Evolutionary conservation across 176 grass and related monocot genomes (phyloP).

Genomic region (Dactylis glomerata): DNA sequence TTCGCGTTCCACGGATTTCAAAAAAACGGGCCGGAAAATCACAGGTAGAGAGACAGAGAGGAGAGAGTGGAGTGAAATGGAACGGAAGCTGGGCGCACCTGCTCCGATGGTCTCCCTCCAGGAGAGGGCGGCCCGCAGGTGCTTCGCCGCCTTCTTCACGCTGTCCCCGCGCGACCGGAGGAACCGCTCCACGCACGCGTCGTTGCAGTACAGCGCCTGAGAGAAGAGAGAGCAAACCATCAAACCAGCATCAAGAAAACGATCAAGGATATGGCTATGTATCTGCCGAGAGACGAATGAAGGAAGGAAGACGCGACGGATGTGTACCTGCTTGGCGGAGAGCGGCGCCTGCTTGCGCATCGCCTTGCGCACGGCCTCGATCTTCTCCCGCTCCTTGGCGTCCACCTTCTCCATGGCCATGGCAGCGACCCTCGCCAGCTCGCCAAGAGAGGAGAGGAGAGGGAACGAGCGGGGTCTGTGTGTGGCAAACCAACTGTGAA

Average conservation of each 20-base stretch:
- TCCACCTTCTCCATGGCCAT: slow-evolving; percentile 84
- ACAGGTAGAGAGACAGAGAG: background rate
- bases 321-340: slow-evolving; percentile 67
- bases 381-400: slow-evolving; percentile 60
- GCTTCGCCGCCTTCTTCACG: slow-evolving; percentile 94
- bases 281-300: background rate
- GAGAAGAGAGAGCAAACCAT: background rate
- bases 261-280: background rate
- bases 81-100: slow-evolving; percentile 37
- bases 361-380: slow-evolving; percentile 74
- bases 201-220: slow-evolving; percentile 94
- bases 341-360: slow-evolving; percentile 85
- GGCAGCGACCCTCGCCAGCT: background rate
- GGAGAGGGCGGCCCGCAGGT: slow-evolving; percentile 73
- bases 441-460: background rate
- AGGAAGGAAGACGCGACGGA: background rate
- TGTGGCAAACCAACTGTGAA: background rate
- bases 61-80: background rate
- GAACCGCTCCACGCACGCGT: slow-evolving; percentile 79
- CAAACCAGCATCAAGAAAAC: background rate
- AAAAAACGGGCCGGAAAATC: slow-evolving; percentile 14
- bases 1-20: slow-evolving; percentile 22
- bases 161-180: slow-evolving; percentile 62
- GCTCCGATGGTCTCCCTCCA: slow-evolving; percentile 88
- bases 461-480: background rate